Evolutionary conservation across 345 rosid species (phyloP), one percentile per base, ranked within the genome.

Genomic region (Litchi chinensis): DNA sequence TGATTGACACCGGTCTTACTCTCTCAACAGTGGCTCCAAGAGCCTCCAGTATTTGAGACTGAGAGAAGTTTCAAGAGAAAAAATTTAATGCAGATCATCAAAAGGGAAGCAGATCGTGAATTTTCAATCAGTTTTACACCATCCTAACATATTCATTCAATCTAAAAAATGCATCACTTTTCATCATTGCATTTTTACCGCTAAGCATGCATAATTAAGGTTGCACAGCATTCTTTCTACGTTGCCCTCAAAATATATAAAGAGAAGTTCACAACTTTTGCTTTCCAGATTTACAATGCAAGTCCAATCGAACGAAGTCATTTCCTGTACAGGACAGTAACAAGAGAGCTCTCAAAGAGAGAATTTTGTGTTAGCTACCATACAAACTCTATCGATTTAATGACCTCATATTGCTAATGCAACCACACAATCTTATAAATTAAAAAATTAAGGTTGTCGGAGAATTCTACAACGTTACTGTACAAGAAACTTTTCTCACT

Each of bases 21-120:
- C 98, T 93, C 83, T 96, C 97, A 22, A 96, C 95, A 19, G 91
- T 93, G 71, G 98, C 97, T 82, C 98, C 99, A 69, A 96, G 87
- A 76, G 96, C 98, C 88, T 96, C 99, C 67, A 96, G 75, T 82
- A 90, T 90, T 90, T 94, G 97, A 78, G 98, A 91, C 98, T 94
- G 84, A 39, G 28, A 77, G 24, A 75, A 79, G 78, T 70, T 76
- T 64, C 22, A 21, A 75, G 43, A 40, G 41, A 74, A 64, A 65
- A 60, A 70, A 7, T 79, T 54, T 65, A 79, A 40, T 74, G 40
- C 26, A n/a, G 22, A n/a, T 15, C 26, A 16, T 46, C n/a, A 8
- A 50, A 68, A 44, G 46, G 76, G 56, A 63, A 5, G 6, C 41
- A 24, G 57, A 13, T 50, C 3, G 12, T 24, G 8, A 70, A 70